phyloP scores from a whole-genome alignment of 1,284 basidiomycete species.

The Ceratobasidium sp. region DNA sequence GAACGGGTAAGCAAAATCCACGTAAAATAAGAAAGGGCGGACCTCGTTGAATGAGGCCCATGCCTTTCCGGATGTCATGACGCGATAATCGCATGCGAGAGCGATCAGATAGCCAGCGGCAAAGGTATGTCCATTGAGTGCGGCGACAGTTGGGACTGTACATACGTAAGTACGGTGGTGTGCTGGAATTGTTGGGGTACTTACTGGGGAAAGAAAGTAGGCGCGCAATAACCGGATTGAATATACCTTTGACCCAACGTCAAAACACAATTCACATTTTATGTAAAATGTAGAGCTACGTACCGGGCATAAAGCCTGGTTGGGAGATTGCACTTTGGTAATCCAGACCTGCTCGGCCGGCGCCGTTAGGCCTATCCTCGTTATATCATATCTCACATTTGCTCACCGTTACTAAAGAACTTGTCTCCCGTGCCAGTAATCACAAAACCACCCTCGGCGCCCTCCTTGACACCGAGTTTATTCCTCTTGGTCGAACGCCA shows the following conservation, averaged over 20 bases:
- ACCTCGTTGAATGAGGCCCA: conserved; percentile 94
- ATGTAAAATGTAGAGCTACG: not conserved
- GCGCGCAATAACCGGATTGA: conserved; percentile 60
- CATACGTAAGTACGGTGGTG: conserved; percentile 35
- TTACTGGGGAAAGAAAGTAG: conserved; percentile 78
- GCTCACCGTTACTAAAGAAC: conserved; percentile 88
- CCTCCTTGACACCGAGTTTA: conserved; percentile 61
- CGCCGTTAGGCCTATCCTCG: conserved; percentile 45
- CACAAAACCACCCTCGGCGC: conserved; percentile 77
- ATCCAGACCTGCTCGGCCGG: conserved; percentile 71
- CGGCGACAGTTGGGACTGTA: conserved; percentile 84
- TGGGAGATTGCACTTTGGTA: conserved; percentile 73
- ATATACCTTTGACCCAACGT: conserved; percentile 52
- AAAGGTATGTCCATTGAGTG: conserved; percentile 93
- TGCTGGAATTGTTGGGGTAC: conserved; percentile 51
- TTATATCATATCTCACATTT: conserved; percentile 29
- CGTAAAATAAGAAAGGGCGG: conserved; percentile 45
- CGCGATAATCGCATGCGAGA: conserved; percentile 88
- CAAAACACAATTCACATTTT: conserved; percentile 24
- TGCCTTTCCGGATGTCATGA: conserved; percentile 86
- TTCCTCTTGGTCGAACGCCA: conserved; percentile 62
- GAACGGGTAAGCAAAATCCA: conserved; percentile 37
- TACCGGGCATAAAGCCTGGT: conserved; percentile 81
- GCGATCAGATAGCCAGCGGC: conserved; percentile 89
- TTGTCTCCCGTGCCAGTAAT: conserved; percentile 83